Percentiles rank a stretch among this genome's conserved stretches.
Conservation (phyloP, 2,329 filamentous ascomycete species). For the Colletotrichum musicola region DNA sequence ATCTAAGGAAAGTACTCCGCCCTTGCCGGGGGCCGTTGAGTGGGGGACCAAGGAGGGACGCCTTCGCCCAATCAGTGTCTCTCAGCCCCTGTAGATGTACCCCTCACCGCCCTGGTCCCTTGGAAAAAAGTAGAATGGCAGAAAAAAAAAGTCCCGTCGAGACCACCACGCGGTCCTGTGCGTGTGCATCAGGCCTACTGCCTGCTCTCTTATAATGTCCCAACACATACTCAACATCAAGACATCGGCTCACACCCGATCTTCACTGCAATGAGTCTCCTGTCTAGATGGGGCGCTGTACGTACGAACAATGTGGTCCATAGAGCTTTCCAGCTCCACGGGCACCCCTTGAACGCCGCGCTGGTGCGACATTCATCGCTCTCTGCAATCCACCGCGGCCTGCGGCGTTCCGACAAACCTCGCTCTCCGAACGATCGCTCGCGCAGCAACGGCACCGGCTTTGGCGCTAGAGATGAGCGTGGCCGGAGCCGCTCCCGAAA, state of each 20-base stretch:
- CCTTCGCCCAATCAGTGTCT: neutral
- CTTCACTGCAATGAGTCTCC: conserved; percentile 40
- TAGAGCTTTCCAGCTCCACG: neutral
- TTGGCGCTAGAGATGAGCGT: conserved; percentile 40
- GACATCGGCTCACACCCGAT: conserved; percentile 2
- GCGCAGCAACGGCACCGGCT: conserved; percentile 8
- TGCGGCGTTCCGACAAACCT: conserved; percentile 63
- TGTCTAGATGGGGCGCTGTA: conserved; percentile 29
- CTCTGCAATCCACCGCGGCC: conserved; percentile 77
- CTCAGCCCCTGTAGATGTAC: neutral
- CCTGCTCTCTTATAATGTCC: neutral
- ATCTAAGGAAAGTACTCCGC: too few relatives aligned
- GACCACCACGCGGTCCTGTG: neutral
- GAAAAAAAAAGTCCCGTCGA: conserved; percentile 35
- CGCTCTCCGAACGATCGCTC: conserved; percentile 7
- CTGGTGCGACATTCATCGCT: conserved; percentile 51
- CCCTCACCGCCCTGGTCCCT: conserved; percentile 34
- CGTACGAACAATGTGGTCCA: conserved; percentile 5
- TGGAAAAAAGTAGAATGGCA: conserved; percentile 19
- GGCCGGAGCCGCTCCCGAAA: conserved; percentile 1
- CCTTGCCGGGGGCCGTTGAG: neutral
- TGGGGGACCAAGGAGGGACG: neutral
- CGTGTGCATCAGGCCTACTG: neutral
- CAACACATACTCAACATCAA: conserved; percentile 8
- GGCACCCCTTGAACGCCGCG: neutral